A percentile compares a stretch with the other conserved stretches of the same genome.
These are phyloP conservation scores for Fusarium sp. DNA, from an alignment of 2,329 filamentous ascomycete species.

Conservation along the genomic window DNA sequence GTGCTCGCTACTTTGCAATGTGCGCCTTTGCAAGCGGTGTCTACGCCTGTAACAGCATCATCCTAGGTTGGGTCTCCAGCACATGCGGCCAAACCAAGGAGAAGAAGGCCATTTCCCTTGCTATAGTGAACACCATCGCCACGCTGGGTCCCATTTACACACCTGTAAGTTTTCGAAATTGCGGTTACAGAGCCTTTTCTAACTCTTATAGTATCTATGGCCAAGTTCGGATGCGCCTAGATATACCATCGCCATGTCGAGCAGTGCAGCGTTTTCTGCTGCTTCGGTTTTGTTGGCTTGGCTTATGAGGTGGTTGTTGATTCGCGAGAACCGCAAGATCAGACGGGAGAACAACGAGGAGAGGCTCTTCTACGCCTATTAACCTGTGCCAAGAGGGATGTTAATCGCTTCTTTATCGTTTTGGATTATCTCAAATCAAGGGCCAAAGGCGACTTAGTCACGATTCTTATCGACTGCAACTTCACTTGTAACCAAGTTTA, in stretches of 20 bases:
- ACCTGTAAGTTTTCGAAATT: slow-evolving; percentile 26
- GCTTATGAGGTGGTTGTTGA: slow-evolving; percentile 41
- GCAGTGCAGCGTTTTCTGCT: slow-evolving; percentile 35
- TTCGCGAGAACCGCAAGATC: slow-evolving; percentile 39
- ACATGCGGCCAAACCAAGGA: slow-evolving; percentile 55
- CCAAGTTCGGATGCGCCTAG: slow-evolving; percentile 45
- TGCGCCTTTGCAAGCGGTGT: slow-evolving; percentile 47
- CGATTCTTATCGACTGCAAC: background rate
- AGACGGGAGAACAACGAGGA: slow-evolving; percentile 9
- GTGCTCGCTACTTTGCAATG: slow-evolving; percentile 46
- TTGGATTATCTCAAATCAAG: background rate
- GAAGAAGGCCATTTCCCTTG: slow-evolving; percentile 53
- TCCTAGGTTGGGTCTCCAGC: slow-evolving; percentile 52
- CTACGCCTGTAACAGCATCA: slow-evolving; percentile 51
- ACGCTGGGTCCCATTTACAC: background rate
- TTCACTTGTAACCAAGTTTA: background rate
- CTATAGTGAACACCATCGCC: slow-evolving; percentile 39
- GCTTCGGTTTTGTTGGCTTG: slow-evolving; percentile 41
- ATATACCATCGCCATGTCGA: slow-evolving; percentile 38
- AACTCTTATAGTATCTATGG: slow-evolving; percentile 48
- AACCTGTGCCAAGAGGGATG: background rate
- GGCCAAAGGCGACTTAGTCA: background rate
- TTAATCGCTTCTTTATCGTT: background rate
- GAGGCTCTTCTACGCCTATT: slow-evolving; percentile 8
- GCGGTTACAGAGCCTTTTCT: background rate